Base-by-base conservation (phyloP, 148 eudicot genomes). In the Vaccinium macrocarpon region DNA sequence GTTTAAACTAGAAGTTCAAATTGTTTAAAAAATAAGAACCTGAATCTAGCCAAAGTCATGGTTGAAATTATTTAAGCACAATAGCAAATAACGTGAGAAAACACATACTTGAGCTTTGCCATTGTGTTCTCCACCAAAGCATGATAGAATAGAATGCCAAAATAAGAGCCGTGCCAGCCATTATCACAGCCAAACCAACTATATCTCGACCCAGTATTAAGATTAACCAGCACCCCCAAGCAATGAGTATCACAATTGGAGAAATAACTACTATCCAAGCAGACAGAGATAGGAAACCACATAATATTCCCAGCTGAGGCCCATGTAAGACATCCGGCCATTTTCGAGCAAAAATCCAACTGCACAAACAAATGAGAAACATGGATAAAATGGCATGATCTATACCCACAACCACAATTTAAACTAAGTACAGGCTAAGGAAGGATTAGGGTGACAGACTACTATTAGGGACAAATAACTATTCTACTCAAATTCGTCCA, bases 101-200 rank as follows among this genome's bases (percentile, higher is more conserved):
- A 25, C 42, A 90, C 97, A 82, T 92, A 96, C 99, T 93, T 86
- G 99, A 97, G 92, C 96, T 95, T 88, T 97, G 99, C 98, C 98
- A 97, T 76, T 93, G 99, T 76, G 99, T 97, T 86, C 98, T 91
- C 99, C 99, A 97, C 99, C 99, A 97, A 83, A 97, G 99, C 99
- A 97, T 97, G 83, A 97, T 91, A 1, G 99, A 93, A 83, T 95
- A 97, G 86, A 97, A 97, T 70, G 99, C 97, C 88, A 97, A 87
- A 83, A 97, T 96, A 84, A 97, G 92, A 90, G 99, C 95, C 84
- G 88, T 92, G 77, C 97, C 99, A 32, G 98, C 93, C 96, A 97
- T 88, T 56, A 97, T 93, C 57, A 97, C 97, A 57, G 99, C 98
- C 85, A 97, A 79, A 68, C 99, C 99, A 89, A 97, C 90, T 66